Evolutionary conservation across 2,329 filamentous ascomycete genomes (phyloP), one percentile per base, ranked within the genome.

Genomic region (Leptographium galeiforme): DNA sequence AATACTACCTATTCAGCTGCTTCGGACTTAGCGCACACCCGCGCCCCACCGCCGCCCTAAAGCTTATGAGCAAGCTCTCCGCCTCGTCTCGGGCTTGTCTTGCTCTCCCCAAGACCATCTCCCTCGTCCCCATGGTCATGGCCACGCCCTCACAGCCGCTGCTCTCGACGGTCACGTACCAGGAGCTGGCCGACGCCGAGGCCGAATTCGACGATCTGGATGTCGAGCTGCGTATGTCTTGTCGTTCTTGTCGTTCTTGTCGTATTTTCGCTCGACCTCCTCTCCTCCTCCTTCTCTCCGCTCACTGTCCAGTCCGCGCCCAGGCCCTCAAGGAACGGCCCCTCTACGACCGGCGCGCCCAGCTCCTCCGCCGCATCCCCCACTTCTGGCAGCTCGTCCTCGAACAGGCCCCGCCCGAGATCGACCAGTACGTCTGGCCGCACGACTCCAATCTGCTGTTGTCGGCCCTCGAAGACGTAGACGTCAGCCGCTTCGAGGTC

Each of bases 351-450:
- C 87, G 86, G 71, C 88, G 91, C 65, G 75, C 79, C 59, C 76
- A 79, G 61, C 70, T 89, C 58, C 73, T 93, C 59, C 69, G 78
- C 58, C 75, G 83, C 64, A 90, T 96, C 64, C 79, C 82, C 61
- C 82, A 87, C 72, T 98, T 97, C 80, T 97, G 93, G 93, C 77
- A 87, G n/a, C 79, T 94, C 55, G 90, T 96, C 54, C 78, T 97
- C 66, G 87, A 95, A 73, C 85, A 89, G 71, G 83, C 87, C 3
- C 89, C 90, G 2, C 76, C 79, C 48, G 89, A 95, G 58, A 79
- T 98, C 61, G 89, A 95, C 70, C 84, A 89, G 69, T 89, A 84
- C 75, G 85, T 97, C 65, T 84, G 89, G 66, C 85, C 88, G 45
- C 78, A 79, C 49, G 91, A 97, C 72, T 82, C 84, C 14, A 77